Base-by-base conservation (phyloP, 306 rosid genomes). In the Glycine soja region DNA sequence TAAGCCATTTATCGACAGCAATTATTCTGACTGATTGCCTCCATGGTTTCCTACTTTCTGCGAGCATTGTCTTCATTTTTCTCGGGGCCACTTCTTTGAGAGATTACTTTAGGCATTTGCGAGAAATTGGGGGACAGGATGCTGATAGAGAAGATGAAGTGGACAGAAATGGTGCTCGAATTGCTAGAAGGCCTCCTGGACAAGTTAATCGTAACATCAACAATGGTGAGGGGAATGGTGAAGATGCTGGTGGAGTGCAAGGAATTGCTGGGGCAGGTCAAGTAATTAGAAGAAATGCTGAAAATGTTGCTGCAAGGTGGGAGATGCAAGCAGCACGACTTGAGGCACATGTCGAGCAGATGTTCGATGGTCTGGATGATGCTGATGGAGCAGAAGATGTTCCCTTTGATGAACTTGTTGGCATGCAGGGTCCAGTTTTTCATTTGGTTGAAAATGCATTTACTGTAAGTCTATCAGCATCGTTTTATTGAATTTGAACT, bases 391-490 rank as follows among this genome's bases (percentile, higher is more conserved):
- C 99, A 40, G 99, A 96, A 87, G 99, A 96, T 90, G 99, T 96
- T 19, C 99, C 99, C 54, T 96, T 96, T 80, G 99, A 96, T 87
- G 98, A 96, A 90, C 98, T 96, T 52, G 98, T 96, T 70, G 99
- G 99, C 89, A 96, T 96, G 99, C 98, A 96, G 92, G 99, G 99
- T 76, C 99, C 99, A 70, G 97, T 96, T 79, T 96, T 96, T 89
- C 99, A 93, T 92, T 88, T 96, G 86, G 97, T 96, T 86, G 98
- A 96, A 86, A 96, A 96, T 84, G 99, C 99, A 67, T 96, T 96
- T 69, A 96, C 99, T 75, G 99, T 96, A 82, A 89, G 98, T 81
- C 24, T 66, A 40, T 84, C 14, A 24, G 48, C 8, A 53, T 82
- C 19, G 36, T 14, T 67, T 7, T 24, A 19, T 46, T 53, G 70